phyloP scores from a whole-genome alignment of 306 rosid genomes.

The Heteromeles arbutifolia region DNA sequence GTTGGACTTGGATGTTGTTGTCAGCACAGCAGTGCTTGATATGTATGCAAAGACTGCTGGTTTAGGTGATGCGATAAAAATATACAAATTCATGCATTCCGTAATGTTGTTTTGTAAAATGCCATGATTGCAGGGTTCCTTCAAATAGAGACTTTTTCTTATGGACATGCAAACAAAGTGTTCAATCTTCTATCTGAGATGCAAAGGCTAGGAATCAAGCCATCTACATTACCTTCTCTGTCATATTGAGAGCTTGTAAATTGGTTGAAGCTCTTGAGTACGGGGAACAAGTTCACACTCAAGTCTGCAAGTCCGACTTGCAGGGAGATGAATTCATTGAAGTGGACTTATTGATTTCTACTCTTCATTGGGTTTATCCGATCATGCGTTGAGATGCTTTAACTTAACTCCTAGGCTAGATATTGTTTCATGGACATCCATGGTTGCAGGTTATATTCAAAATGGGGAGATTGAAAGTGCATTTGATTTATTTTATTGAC shows the following conservation, averaged over 20 bases:
- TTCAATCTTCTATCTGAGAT: slow-evolving; percentile 38
- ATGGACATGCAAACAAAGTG: slow-evolving; percentile 25
- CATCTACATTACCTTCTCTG: slow-evolving; percentile 51
- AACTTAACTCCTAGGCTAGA: slow-evolving; percentile 30
- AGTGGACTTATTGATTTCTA: slow-evolving; percentile 47
- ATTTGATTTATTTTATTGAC: slow-evolving; percentile 17
- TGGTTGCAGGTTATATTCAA: slow-evolving; percentile 42
- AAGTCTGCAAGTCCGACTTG: slow-evolving; percentile 36
- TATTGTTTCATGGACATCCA: slow-evolving; percentile 46
- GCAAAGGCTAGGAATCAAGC: slow-evolving; percentile 38
- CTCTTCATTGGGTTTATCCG: slow-evolving; percentile 27
- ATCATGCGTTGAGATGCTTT: slow-evolving; percentile 45
- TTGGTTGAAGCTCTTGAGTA: slow-evolving; percentile 28
- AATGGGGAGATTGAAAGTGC: slow-evolving; percentile 38
- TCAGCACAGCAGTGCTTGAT: slow-evolving; percentile 49
- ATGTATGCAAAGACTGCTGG: slow-evolving; percentile 49
- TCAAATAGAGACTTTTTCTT: slow-evolving; percentile 16
- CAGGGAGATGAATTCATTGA: slow-evolving; percentile 47
- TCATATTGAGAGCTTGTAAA: slow-evolving; percentile 42
- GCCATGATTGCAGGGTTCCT: slow-evolving; percentile 53
- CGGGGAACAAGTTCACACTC: slow-evolving; percentile 51
- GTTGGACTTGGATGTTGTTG: slow-evolving; percentile 38
- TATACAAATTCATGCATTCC: slow-evolving; percentile 26
- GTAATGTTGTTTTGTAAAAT: slow-evolving; percentile 39
- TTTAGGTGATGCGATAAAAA: slow-evolving; percentile 30